Conservation (phyloP, 106 monocot genomes). For the Xerophyta viscosa region DNA sequence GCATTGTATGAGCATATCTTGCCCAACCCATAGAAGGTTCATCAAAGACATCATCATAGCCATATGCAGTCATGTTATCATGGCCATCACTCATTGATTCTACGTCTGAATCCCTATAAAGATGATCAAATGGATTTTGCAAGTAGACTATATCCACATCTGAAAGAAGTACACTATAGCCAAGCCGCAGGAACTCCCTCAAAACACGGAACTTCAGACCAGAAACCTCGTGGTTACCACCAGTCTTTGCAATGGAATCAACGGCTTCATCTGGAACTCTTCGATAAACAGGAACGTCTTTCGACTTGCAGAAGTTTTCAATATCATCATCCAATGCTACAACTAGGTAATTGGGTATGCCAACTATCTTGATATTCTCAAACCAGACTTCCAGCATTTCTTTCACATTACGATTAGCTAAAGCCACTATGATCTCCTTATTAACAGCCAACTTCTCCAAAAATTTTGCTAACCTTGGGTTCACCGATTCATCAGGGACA, state of each 20-base stretch:
- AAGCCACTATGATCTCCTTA: slow-evolving; percentile 68
- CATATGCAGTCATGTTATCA: slow-evolving; percentile 80
- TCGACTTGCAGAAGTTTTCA: slow-evolving; percentile 66
- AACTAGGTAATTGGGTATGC: slow-evolving; percentile 74
- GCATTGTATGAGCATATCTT: slow-evolving; percentile 86
- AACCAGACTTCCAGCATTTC: slow-evolving; percentile 77
- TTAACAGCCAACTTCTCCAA: slow-evolving; percentile 56
- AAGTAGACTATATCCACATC: slow-evolving; percentile 91
- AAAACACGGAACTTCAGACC: slow-evolving; percentile 82
- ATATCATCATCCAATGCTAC: slow-evolving; percentile 76
- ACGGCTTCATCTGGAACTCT: slow-evolving; percentile 54
- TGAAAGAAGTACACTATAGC: slow-evolving; percentile 88
- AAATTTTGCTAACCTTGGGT: slow-evolving; percentile 63
- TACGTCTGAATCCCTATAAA: slow-evolving; percentile 80
- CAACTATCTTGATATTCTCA: slow-evolving; percentile 66
- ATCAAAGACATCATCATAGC: slow-evolving; percentile 84
- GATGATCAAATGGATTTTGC: slow-evolving; percentile 85
- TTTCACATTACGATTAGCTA: slow-evolving; percentile 83
- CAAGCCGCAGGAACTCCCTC: slow-evolving; percentile 91
- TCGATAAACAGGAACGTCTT: slow-evolving; percentile 74
- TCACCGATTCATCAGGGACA: slow-evolving; percentile 70
- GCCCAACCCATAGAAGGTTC: slow-evolving; percentile 94
- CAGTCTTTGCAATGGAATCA: slow-evolving; percentile 59
- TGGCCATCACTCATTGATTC: slow-evolving; percentile 99
- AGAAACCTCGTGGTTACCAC: slow-evolving; percentile 88